Percentiles rank a stretch among this genome's conserved stretches.
Evolutionary conservation across 495 filamentous ascomycete species (phyloP).

Genomic region (Lepidopterella palustris): DNA sequence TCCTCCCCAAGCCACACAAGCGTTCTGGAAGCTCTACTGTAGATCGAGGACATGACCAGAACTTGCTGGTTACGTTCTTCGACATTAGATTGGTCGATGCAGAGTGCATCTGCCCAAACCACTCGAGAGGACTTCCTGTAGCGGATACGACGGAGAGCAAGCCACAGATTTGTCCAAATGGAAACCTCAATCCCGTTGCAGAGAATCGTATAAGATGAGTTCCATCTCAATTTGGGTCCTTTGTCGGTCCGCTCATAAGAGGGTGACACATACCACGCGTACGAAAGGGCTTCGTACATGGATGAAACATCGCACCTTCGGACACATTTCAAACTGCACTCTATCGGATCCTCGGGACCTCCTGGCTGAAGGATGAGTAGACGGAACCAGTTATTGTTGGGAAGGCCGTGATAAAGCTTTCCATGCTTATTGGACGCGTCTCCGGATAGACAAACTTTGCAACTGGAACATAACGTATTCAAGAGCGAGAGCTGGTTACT

Average conservation of each 20-base stretch:
- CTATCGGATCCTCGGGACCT: constrained; percentile 4
- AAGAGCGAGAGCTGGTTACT: no score
- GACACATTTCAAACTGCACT: neutral
- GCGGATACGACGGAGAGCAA: neutral
- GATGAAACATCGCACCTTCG: neutral
- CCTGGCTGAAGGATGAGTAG: no score
- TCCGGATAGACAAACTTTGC: no score
- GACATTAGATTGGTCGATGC: constrained; percentile 11
- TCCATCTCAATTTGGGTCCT: neutral
- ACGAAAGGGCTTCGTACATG: constrained; percentile 5
- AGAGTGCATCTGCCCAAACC: constrained; percentile 9
- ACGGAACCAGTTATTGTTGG: no score
- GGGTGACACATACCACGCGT: constrained; percentile 1
- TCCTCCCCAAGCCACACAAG: constrained; percentile 1
- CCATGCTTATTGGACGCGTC: no score
- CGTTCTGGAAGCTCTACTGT: neutral
- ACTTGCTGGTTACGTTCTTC: constrained; percentile 8
- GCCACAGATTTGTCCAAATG: neutral
- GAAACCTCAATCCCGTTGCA: no score
- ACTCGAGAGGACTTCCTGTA: neutral
- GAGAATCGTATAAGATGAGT: no score
- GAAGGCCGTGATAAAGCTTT: no score
- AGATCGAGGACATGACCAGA: constrained; percentile 4
- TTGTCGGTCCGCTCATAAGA: neutral
- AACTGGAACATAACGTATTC: no score